phyloP scores from a whole-genome alignment of 2,329 filamentous ascomycete genomes.

The Verticillium isaacii region DNA sequence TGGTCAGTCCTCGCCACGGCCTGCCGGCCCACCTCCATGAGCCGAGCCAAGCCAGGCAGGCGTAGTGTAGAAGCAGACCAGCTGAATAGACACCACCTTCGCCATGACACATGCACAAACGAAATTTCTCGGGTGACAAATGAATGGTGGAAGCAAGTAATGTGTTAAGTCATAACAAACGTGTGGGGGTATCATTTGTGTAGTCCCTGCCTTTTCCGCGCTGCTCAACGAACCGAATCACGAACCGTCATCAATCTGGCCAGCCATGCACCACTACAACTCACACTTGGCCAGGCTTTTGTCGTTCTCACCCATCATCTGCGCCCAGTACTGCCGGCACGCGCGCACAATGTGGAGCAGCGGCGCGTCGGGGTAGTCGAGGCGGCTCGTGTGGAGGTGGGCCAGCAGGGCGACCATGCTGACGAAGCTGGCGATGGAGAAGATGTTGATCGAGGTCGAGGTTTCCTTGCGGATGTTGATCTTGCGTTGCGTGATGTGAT shows the following conservation, averaged over 20 bases:
- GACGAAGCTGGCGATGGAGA: slow-evolving; percentile 71
- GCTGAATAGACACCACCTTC: not conserved
- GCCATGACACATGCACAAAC: not conserved
- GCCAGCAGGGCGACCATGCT: slow-evolving; percentile 67
- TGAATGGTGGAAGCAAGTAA: not conserved
- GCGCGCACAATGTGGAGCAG: slow-evolving; percentile 28
- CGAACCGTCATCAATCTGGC: no score
- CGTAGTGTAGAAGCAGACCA: not conserved
- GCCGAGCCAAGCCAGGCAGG: not conserved
- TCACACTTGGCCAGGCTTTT: not conserved
- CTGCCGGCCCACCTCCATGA: not conserved
- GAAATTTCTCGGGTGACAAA: not conserved
- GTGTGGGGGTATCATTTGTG: not conserved
- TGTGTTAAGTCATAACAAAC: not conserved
- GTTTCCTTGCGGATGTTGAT: slow-evolving; percentile 78
- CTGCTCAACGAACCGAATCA: no score
- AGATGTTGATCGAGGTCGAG: slow-evolving; percentile 70
- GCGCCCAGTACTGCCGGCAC: not conserved
- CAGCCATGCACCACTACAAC: not conserved
- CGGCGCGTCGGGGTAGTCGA: slow-evolving; percentile 57
- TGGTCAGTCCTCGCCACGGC: not conserved
- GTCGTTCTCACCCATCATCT: not conserved
- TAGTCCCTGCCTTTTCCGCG: not conserved
- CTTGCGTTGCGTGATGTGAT: slow-evolving; percentile 73
- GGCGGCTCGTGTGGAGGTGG: slow-evolving; percentile 59